Evolutionary conservation across 257 asterid genomes (phyloP).

Genomic region (Handroanthus guayacan): DNA sequence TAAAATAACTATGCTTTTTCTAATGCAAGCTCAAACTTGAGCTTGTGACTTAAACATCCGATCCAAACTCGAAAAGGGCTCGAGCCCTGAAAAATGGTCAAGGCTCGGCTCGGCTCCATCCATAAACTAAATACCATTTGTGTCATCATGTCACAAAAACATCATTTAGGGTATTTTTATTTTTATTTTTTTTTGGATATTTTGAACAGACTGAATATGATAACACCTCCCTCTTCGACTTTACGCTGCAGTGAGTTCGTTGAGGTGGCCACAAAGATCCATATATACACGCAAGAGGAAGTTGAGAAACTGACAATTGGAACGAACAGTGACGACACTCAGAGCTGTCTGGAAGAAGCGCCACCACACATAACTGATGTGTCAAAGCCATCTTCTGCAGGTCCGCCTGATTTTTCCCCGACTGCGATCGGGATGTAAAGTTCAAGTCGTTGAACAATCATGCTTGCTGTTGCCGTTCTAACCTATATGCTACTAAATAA

Average conservation of each 20-base stretch:
- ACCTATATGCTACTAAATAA: conserved; percentile 8
- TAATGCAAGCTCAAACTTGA: no score
- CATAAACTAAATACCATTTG: no score
- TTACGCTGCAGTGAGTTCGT: conserved; percentile 62
- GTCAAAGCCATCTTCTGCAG: conserved; percentile 66
- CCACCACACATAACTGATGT: conserved; percentile 44
- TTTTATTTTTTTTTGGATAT: no score
- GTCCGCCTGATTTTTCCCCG: conserved; percentile 53
- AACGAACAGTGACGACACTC: conserved; percentile 67
- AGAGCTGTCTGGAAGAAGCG: conserved; percentile 82
- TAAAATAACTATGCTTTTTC: no score
- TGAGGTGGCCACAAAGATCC: conserved; percentile 69
- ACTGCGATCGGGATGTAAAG: conserved; percentile 46
- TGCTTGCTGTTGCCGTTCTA: conserved; percentile 8
- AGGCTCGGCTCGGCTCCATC: no score
- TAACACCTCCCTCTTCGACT: conserved; percentile 7
- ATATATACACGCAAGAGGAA: conserved; percentile 69
- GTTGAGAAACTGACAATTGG: conserved; percentile 68
- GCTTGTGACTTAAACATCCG: no score
- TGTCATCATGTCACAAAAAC: no score
- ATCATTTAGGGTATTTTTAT: background rate
- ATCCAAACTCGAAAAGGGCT: no score
- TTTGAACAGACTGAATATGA: no score
- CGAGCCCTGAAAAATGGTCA: no score
- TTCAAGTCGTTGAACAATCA: conserved; percentile 28